Evolutionary conservation across 192 early-diverging fungal genomes (phyloP).

Genomic region (Powellomyces hirtus): DNA sequence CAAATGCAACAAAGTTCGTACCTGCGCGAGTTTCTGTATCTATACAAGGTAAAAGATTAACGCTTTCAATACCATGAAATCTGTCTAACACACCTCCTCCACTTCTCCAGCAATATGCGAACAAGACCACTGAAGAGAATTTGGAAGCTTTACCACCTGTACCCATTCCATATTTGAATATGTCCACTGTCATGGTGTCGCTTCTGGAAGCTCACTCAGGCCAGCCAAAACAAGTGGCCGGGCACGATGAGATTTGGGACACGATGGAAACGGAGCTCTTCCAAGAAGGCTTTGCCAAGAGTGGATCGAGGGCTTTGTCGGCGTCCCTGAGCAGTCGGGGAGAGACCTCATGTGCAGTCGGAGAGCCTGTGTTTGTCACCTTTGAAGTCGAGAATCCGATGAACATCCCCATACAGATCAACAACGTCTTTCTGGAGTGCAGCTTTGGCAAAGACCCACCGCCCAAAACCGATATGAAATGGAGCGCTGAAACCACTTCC

Average conservation of each 20-base stretch:
- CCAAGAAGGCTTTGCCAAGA: constrained; percentile 48
- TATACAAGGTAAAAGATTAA: constrained; percentile 60
- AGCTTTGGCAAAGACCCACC: constrained; percentile 28
- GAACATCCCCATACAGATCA: constrained; percentile 64
- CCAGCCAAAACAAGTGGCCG: constrained; percentile 32
- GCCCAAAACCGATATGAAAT: constrained; percentile 23
- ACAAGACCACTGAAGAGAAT: constrained; percentile 31
- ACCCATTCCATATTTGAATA: constrained; percentile 52
- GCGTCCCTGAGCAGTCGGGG: constrained; percentile 42
- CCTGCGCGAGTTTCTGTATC: constrained; percentile 73
- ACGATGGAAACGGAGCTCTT: constrained; percentile 66
- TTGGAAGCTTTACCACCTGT: constrained; percentile 52
- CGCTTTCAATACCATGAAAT: not conserved
- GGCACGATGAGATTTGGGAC: constrained; percentile 59
- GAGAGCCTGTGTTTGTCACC: constrained; percentile 70
- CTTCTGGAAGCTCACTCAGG: constrained; percentile 24
- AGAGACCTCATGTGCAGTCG: constrained; percentile 69
- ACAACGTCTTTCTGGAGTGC: constrained; percentile 59
- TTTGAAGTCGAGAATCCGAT: constrained; percentile 70
- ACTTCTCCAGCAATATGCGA: constrained; percentile 28
- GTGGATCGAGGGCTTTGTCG: constrained; percentile 22
- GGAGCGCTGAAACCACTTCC: constrained; percentile 27
- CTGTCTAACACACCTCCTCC: too few relatives aligned
- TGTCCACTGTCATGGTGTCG: constrained; percentile 30
- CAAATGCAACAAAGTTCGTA: constrained; percentile 64